Conservation (phyloP, 1,284 basidiomycete genomes). For the Anthracocystis panici-leucophaei region DNA sequence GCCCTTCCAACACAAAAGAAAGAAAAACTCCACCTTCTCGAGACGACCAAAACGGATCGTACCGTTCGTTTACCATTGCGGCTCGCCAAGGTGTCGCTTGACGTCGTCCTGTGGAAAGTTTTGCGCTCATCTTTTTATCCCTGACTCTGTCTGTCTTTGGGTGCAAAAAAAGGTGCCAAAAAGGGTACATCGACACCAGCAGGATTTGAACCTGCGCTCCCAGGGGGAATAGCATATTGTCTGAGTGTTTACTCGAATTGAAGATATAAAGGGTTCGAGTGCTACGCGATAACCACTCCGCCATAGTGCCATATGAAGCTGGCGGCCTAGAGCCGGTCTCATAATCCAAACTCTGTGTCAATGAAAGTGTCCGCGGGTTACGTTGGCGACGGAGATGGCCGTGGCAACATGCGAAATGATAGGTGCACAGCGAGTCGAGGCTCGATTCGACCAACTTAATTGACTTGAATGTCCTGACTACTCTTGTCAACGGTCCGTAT, state of each 20-base stretch:
- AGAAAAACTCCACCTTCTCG: not conserved
- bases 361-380: too few relatives aligned
- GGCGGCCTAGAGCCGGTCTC: not conserved
- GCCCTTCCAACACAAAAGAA: conserved; percentile 1
- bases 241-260: conserved; percentile 21
- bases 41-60: not conserved
- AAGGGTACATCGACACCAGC: conserved; percentile 33
- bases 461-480: too few relatives aligned
- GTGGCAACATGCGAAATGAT: too few relatives aligned
- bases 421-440: too few relatives aligned
- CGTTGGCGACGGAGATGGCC: too few relatives aligned
- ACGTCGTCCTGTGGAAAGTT: not conserved
- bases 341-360: too few relatives aligned
- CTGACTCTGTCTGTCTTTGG: not conserved
- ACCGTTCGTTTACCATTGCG: not conserved
- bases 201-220: conserved; percentile 42
- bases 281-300: conserved; percentile 39
- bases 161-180: not conserved
- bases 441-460: too few relatives aligned
- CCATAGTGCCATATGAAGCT: conserved; percentile 26
- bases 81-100: too few relatives aligned
- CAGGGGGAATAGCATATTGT: conserved; percentile 37
- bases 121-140: not conserved
- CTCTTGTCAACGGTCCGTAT: too few relatives aligned
- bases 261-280: conserved; percentile 19